Evolutionary conservation across 306 rosid species (phyloP).

Genomic region (Cucurbita maxima): DNA sequence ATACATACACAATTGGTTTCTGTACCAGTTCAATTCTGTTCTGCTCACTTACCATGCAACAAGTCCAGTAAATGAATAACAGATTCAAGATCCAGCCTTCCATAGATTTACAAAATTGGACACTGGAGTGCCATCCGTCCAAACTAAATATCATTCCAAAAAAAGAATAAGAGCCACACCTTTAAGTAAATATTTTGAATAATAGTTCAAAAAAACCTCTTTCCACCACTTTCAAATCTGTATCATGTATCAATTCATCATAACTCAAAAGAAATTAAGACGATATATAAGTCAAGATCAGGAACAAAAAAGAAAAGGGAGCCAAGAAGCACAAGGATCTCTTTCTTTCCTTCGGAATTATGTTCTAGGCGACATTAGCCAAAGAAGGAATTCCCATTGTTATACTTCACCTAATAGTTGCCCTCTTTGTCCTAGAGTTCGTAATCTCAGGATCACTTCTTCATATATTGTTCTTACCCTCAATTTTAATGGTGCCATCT

Average conservation of each 20-base stretch:
- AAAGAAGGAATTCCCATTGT: not conserved
- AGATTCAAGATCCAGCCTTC: slow-evolving; percentile 4
- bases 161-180: not conserved
- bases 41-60: not conserved
- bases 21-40: not conserved
- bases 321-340: not conserved
- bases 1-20: not conserved
- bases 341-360: not conserved
- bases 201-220: not conserved
- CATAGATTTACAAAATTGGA: slow-evolving; percentile 1
- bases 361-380: not conserved
- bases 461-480: not conserved
- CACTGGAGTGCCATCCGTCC: slow-evolving; percentile 4
- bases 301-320: not conserved
- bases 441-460: not conserved
- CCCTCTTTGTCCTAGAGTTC: not conserved
- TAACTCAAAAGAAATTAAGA: not conserved
- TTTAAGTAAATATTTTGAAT: not conserved
- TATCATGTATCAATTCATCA: not conserved
- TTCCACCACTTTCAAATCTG: not conserved
- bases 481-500: not conserved
- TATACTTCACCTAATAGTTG: not conserved
- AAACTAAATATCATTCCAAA: not conserved
- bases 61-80: not conserved
- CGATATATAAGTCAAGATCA: not conserved